A percentile compares a stretch with the other conserved stretches of the same genome.
Conservation (phyloP, 2,329 filamentous ascomycete species). For the Ceratocystis albifundus region DNA sequence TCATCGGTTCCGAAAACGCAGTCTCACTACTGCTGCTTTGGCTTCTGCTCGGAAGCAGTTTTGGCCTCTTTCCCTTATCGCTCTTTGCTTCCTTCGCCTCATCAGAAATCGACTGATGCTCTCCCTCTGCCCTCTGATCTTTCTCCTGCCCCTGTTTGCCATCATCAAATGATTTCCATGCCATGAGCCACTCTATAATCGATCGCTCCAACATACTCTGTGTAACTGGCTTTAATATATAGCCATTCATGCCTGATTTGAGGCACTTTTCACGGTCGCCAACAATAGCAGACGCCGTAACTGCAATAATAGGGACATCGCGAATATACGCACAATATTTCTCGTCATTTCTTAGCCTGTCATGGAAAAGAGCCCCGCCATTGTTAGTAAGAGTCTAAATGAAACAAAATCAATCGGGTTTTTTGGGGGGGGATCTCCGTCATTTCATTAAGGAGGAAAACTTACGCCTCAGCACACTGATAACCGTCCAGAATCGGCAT, state of each 20-base stretch:
- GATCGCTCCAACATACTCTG: slow-evolving; percentile 26
- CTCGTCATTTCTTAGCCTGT: slow-evolving; percentile 33
- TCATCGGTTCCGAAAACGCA: neutral
- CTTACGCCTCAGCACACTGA: slow-evolving; percentile 53
- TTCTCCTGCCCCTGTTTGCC: neutral
- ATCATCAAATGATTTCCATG: neutral
- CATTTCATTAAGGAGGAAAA: neutral
- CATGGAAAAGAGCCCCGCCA: slow-evolving; percentile 46
- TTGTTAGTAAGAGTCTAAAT: slow-evolving; percentile 36
- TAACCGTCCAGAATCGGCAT: slow-evolving; percentile 71
- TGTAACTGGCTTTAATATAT: slow-evolving; percentile 56
- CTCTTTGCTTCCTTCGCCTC: too few species aligned
- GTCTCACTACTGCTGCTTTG: slow-evolving; percentile 5
- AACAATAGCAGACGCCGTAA: slow-evolving; percentile 69
- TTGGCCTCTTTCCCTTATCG: too few species aligned
- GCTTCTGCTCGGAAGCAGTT: neutral
- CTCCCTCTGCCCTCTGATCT: neutral
- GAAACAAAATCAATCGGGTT: too few species aligned
- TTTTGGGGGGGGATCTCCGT: neutral
- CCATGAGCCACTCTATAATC: slow-evolving; percentile 16
- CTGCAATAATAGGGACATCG: slow-evolving; percentile 64
- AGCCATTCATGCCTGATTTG: slow-evolving; percentile 65
- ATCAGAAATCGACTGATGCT: too few species aligned
- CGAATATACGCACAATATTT: slow-evolving; percentile 35
- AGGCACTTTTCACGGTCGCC: slow-evolving; percentile 65